phyloP scores from a whole-genome alignment of 371 early-diverging fungal species.

The Mucor velutinosus region DNA sequence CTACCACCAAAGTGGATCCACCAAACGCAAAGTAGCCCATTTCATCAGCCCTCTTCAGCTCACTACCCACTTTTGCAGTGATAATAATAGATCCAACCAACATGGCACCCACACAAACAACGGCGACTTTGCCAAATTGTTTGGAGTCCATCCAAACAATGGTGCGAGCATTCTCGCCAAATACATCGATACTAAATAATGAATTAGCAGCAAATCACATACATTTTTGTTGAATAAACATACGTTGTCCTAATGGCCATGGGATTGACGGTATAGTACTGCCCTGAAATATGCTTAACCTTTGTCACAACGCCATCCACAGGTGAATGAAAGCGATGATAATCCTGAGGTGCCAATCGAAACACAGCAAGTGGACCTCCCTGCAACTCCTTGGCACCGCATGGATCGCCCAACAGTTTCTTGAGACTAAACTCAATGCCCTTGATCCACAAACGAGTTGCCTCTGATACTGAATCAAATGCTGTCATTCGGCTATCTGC shows the following conservation, averaged over 20 bases:
- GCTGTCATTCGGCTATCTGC: slow-evolving; percentile 72
- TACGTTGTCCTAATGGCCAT: slow-evolving; percentile 82
- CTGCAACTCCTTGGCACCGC: slow-evolving; percentile 47
- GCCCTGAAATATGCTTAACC: slow-evolving; percentile 28
- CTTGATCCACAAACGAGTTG: slow-evolving; percentile 74
- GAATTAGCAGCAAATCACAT: slow-evolving; percentile 11
- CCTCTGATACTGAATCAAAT: slow-evolving; percentile 55
- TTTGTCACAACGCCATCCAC: slow-evolving; percentile 56
- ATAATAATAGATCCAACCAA: slow-evolving; percentile 52
- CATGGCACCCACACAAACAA: slow-evolving; percentile 52
- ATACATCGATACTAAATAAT: slow-evolving; percentile 46
- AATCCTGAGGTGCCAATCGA: slow-evolving; percentile 81
- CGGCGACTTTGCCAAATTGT: slow-evolving; percentile 29
- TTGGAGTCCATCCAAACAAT: slow-evolving; percentile 43
- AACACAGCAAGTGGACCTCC: slow-evolving; percentile 69
- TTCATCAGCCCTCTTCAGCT: slow-evolving; percentile 55
- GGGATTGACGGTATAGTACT: slow-evolving; percentile 35
- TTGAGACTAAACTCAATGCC: slow-evolving; percentile 64
- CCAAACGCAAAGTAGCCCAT: slow-evolving; percentile 71
- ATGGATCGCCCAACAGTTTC: slow-evolving; percentile 52
- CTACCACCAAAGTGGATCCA: slow-evolving; percentile 65
- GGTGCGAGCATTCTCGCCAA: slow-evolving; percentile 50
- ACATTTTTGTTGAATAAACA: slow-evolving; percentile 31
- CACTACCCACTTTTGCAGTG: slow-evolving; percentile 50
- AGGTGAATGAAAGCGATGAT: slow-evolving; percentile 78